Conservation (phyloP, 768 basidiomycete genomes). For the Suillus clintonianus region DNA sequence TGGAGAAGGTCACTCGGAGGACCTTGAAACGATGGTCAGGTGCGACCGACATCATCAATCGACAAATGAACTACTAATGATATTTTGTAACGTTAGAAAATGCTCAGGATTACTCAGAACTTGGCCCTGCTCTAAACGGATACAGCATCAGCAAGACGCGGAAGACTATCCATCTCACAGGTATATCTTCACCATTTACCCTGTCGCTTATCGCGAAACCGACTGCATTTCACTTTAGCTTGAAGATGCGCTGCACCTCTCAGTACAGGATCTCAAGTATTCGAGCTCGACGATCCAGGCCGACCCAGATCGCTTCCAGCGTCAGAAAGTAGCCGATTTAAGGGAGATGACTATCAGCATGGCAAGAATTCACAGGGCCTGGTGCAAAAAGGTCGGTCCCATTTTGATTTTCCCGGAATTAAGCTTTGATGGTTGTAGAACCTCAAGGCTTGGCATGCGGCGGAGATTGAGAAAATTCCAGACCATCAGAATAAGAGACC, state of each 20-base stretch:
- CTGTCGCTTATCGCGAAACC: constrained; percentile 14
- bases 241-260: constrained; percentile 91
- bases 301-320: constrained; percentile 96
- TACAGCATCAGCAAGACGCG: constrained; percentile 96
- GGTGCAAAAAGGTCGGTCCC: constrained; percentile 85
- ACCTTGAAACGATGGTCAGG: constrained; percentile 95
- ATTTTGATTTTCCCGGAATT: constrained; percentile 13
- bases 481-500: constrained; percentile 81
- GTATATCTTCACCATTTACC: constrained; percentile 42
- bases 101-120: constrained; percentile 85
- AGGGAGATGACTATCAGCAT: constrained; percentile 92
- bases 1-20: constrained; percentile 96
- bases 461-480: constrained; percentile 88
- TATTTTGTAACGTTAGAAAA: constrained; percentile 49
- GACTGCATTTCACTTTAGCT: constrained; percentile 52
- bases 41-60: constrained; percentile 33
- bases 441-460: constrained; percentile 96
- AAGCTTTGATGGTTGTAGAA: constrained; percentile 56
- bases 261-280: constrained; percentile 94
- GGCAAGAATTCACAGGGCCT: constrained; percentile 89
- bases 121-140: constrained; percentile 90
- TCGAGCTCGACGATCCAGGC: constrained; percentile 96
- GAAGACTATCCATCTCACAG: constrained; percentile 94
- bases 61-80: constrained; percentile 6
- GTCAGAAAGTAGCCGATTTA: constrained; percentile 97